These are phyloP conservation scores for Nemania sp. DNA, from an alignment of 2,329 filamentous ascomycete genomes.

Conservation along the genomic window DNA sequence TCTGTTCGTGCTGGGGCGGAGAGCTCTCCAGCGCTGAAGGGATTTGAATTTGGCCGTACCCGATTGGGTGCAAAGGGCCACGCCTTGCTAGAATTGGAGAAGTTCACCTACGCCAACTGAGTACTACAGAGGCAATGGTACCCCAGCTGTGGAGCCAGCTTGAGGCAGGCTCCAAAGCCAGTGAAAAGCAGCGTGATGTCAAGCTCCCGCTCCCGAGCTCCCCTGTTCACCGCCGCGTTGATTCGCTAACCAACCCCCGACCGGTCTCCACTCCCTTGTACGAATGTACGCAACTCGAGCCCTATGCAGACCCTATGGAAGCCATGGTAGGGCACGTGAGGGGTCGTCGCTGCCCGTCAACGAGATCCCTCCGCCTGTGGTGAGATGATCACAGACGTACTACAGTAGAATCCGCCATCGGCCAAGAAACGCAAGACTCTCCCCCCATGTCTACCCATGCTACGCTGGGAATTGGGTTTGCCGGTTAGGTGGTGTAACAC, in stretches of 20 bases:
- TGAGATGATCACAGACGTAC: conserved; percentile 18
- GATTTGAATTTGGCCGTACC: conserved; percentile 42
- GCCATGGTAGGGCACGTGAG: conserved; percentile 42
- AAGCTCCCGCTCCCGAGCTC: conserved; percentile 13
- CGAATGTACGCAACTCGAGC: conserved; percentile 25
- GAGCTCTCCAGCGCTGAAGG: neutral
- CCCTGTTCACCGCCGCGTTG: conserved; percentile 18
- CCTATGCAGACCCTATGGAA: conserved; percentile 22
- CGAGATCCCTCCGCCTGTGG: conserved; percentile 19
- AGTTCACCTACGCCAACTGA: too few species aligned
- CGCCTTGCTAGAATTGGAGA: conserved; percentile 22
- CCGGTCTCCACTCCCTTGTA: conserved; percentile 26
- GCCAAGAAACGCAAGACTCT: neutral
- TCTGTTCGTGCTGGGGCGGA: conserved; percentile 13
- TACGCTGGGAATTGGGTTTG: neutral
- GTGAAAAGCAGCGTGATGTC: conserved; percentile 31
- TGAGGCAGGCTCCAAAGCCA: neutral
- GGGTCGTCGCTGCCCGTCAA: conserved; percentile 45
- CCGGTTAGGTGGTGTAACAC: neutral
- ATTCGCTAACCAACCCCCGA: conserved; percentile 12
- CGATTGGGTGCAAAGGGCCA: conserved; percentile 40
- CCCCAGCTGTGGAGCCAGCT: conserved; percentile 6
- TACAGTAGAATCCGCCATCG: neutral
- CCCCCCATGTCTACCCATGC: neutral
- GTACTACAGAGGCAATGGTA: conserved; percentile 16